Percentiles rank a stretch among this genome's conserved stretches.
phyloP scores from a whole-genome alignment of 2,329 filamentous ascomycete species.

The Pseudogymnoascus sp. region DNA sequence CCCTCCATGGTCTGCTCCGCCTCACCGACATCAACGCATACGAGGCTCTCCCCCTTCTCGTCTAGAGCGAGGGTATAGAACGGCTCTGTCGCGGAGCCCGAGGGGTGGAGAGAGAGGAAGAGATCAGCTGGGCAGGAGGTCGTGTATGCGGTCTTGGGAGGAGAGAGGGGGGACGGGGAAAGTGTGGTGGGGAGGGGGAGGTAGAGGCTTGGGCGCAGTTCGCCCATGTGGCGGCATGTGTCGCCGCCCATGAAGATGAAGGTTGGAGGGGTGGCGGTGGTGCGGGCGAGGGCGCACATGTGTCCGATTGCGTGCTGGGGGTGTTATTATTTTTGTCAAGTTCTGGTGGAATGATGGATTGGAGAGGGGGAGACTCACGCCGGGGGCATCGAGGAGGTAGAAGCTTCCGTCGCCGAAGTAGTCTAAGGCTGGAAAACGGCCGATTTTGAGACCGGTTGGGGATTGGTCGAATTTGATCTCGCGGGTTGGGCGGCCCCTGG shows the following conservation, averaged over 20 bases:
- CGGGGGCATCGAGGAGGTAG: constrained; percentile 46
- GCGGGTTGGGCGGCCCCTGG: constrained; percentile 27
- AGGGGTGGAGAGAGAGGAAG: constrained; percentile 33
- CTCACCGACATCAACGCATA: constrained; percentile 25
- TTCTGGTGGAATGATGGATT: too few species aligned
- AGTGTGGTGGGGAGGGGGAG: constrained; percentile 33
- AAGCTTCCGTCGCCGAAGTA: constrained; percentile 50
- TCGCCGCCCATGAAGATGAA: constrained; percentile 47
- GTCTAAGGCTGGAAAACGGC: constrained; percentile 40
- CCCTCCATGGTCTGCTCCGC: constrained; percentile 37
- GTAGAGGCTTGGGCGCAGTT: constrained; percentile 38
- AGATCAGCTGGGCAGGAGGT: constrained; percentile 35
- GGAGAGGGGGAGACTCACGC: constrained; percentile 18
- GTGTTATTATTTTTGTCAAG: background rate
- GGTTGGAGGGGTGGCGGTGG: constrained; percentile 26
- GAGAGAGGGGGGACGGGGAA: constrained; percentile 33
- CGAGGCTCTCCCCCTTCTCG: constrained; percentile 12
- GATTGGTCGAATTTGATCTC: constrained; percentile 28
- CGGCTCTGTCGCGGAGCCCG: constrained; percentile 22
- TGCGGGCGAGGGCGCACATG: constrained; percentile 42
- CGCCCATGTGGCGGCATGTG: constrained; percentile 37
- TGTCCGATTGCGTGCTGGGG: constrained; percentile 40
- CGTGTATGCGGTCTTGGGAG: constrained; percentile 9
- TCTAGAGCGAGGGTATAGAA: constrained; percentile 28
- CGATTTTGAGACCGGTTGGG: constrained; percentile 32